A percentile compares a stretch with the other conserved stretches of the same genome.
phyloP scores from a whole-genome alignment of 1,284 basidiomycete genomes.

The Pisolithus thermaeus region DNA sequence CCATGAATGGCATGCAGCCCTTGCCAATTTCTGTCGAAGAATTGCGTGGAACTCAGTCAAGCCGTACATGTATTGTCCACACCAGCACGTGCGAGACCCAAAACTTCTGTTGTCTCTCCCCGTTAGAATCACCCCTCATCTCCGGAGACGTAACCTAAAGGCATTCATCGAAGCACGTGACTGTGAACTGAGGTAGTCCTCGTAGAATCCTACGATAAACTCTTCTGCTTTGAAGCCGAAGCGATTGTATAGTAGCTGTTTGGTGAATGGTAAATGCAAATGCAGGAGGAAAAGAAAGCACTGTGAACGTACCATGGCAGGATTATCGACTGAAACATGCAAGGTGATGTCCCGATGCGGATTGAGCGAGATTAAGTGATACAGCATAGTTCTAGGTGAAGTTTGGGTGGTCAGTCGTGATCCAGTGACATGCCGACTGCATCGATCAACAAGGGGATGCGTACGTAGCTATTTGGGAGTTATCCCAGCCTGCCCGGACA shows the following conservation, averaged over 20 bases:
- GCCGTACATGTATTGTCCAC: no score
- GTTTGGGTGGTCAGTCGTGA: not conserved
- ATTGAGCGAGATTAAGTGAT: slow-evolving; percentile 63
- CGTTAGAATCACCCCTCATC: slow-evolving; percentile 9
- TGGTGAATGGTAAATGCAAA: not conserved
- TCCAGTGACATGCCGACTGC: no score
- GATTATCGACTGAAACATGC: slow-evolving; percentile 74
- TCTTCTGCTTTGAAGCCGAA: slow-evolving; percentile 83
- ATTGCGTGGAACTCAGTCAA: no score
- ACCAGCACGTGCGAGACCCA: no score
- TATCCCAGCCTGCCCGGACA: slow-evolving; percentile 73
- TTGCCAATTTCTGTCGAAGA: no score
- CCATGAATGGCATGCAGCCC: no score
- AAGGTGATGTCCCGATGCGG: slow-evolving; percentile 69
- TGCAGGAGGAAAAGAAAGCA: not conserved
- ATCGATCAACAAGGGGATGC: slow-evolving; percentile 10
- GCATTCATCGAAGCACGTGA: slow-evolving; percentile 73
- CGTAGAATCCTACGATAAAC: slow-evolving; percentile 74
- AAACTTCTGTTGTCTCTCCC: no score
- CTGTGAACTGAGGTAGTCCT: slow-evolving; percentile 60
- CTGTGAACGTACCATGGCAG: slow-evolving; percentile 58
- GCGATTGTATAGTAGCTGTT: slow-evolving; percentile 68
- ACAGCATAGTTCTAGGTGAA: slow-evolving; percentile 59
- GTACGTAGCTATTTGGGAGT: slow-evolving; percentile 68
- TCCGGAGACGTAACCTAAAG: slow-evolving; percentile 52